phyloP scores from a whole-genome alignment of 345 rosid genomes.

The Corchorus capsularis region DNA sequence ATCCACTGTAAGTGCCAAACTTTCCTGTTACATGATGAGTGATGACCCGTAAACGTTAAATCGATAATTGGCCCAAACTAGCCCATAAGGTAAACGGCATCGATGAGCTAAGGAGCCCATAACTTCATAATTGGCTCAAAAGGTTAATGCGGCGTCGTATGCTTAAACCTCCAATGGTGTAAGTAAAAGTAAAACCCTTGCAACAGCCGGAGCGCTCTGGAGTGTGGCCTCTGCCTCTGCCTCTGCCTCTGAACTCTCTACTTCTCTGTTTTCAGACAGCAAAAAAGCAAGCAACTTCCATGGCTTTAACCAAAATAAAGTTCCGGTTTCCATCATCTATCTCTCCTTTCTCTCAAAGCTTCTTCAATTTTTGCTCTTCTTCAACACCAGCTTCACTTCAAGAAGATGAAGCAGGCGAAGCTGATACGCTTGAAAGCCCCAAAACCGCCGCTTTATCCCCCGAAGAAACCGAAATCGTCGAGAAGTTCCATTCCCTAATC shows the following conservation, averaged over 20 bases:
- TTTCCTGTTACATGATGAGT: too few species aligned
- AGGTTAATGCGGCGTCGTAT: too few species aligned
- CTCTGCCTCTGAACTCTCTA: background rate
- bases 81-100: too few species aligned
- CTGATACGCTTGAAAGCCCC: constrained; percentile 20
- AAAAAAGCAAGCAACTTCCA: background rate
- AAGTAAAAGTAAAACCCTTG: too few species aligned
- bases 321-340: constrained; percentile 19
- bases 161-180: too few species aligned
- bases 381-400: constrained; percentile 25
- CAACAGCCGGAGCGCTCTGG: background rate
- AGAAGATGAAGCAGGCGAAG: constrained; percentile 24
- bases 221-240: background rate
- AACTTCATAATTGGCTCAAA: too few species aligned
- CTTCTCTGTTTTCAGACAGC: background rate
- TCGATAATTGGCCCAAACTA: too few species aligned
- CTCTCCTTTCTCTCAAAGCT: constrained; percentile 26
- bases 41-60: too few species aligned
- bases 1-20: too few species aligned
- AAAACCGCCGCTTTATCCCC: constrained; percentile 37
- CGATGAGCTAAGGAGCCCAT: too few species aligned
- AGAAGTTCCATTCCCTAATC: constrained; percentile 60
- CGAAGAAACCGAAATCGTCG: constrained; percentile 54
- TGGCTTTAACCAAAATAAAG: constrained; percentile 44
- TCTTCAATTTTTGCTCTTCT: constrained; percentile 27